These are phyloP conservation scores for Wallacemonas sp. DNA, from an alignment of 208 protist species.

Conservation along the genomic window DNA sequence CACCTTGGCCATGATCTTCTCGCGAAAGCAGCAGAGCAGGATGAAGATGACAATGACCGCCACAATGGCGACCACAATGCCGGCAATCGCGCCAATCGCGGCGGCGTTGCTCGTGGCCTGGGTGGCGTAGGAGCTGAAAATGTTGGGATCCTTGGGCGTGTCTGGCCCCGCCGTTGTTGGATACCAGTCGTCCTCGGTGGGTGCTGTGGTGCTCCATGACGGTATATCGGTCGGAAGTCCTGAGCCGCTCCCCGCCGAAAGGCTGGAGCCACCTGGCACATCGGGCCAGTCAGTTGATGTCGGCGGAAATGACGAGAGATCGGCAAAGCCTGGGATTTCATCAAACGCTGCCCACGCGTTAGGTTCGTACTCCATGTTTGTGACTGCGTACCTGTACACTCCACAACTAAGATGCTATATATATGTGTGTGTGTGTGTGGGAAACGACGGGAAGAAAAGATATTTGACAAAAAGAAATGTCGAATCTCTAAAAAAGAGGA, in stretches of 20 bases:
- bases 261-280: no score
- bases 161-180: not conserved
- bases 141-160: conserved; percentile 5
- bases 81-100: not conserved
- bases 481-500: no score
- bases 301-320: no score
- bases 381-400: no score
- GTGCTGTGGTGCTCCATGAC: not conserved
- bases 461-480: no score
- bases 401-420: no score
- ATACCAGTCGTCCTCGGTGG: not conserved
- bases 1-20: conserved; percentile 12
- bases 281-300: no score
- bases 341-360: not conserved
- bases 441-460: no score
- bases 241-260: no score
- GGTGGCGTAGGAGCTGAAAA: conserved; percentile 11
- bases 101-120: conserved; percentile 1
- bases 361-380: conserved; percentile 13
- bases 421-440: no score
- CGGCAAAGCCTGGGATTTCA: not conserved
- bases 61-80: conserved; percentile 7
- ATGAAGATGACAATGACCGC: conserved; percentile 7
- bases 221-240: no score
- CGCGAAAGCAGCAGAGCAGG: conserved; percentile 18